Percentiles rank a stretch among this genome's conserved stretches.
phyloP scores from a whole-genome alignment of 108 stramenopile genomes.

The Nitzschia inconspicua region DNA sequence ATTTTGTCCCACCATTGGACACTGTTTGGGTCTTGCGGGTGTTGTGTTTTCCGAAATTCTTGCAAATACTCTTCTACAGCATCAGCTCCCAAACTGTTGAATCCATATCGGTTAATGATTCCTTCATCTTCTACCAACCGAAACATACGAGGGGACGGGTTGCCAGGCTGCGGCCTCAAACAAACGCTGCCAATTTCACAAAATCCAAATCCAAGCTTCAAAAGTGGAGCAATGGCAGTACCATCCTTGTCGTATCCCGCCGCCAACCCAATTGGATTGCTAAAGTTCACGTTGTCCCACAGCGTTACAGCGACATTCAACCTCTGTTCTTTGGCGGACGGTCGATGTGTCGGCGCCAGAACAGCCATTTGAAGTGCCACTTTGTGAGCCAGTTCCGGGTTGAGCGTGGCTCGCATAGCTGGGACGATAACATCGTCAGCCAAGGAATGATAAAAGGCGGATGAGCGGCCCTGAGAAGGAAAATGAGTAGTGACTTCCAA shows the following conservation, averaged over 20 bases:
- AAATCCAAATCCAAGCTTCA: constrained; percentile 87
- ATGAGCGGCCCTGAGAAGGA: constrained; percentile 72
- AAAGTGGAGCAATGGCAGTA: constrained; percentile 64
- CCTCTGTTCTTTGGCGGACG: constrained; percentile 38
- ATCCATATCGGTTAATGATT: constrained; percentile 96
- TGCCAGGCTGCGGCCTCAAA: constrained; percentile 88
- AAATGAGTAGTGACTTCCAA: constrained; percentile 73
- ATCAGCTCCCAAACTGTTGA: constrained; percentile 82
- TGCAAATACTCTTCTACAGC: constrained; percentile 50
- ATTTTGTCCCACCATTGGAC: background rate
- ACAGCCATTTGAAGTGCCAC: constrained; percentile 52
- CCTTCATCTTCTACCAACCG: constrained; percentile 85
- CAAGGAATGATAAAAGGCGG: constrained; percentile 59
- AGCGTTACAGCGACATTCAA: constrained; percentile 7
- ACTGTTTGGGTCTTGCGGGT: constrained; percentile 40
- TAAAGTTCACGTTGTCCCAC: constrained; percentile 33
- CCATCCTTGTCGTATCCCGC: constrained; percentile 98
- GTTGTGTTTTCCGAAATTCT: constrained; percentile 57
- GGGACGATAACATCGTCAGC: constrained; percentile 62
- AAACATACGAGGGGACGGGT: constrained; percentile 95
- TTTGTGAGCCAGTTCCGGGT: constrained; percentile 57
- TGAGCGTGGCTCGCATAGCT: constrained; percentile 42
- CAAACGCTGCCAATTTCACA: constrained; percentile 92
- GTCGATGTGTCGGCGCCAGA: constrained; percentile 50
- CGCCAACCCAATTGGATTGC: constrained; percentile 88